Evolutionary conservation across 768 basidiomycete species (phyloP).

Genomic region (Phanerodontia chrysosporium): DNA sequence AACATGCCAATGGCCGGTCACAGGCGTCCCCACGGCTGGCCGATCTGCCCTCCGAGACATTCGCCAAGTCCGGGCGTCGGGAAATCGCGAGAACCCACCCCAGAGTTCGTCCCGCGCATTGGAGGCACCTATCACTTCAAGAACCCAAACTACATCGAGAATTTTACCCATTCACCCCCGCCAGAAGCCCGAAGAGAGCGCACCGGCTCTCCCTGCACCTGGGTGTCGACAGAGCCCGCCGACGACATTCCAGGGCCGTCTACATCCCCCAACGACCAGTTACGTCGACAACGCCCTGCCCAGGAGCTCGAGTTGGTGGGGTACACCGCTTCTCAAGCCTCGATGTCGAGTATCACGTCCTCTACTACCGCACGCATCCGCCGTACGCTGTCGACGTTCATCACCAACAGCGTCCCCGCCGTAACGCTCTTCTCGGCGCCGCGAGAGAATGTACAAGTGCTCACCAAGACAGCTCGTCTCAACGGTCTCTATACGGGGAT

Average conservation of each 20-base stretch:
- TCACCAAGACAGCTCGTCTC: slow-evolving; percentile 24
- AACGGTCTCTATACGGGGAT: slow-evolving; percentile 27
- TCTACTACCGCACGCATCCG: slow-evolving; percentile 11
- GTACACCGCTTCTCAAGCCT: neutral
- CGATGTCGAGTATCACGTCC: slow-evolving; percentile 3
- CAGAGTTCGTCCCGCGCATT: neutral
- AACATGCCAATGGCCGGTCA: slow-evolving; percentile 36
- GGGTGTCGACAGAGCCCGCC: slow-evolving; percentile 23
- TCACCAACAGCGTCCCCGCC: slow-evolving; percentile 22
- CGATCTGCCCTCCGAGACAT: slow-evolving; percentile 25
- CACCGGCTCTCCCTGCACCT: slow-evolving; percentile 14
- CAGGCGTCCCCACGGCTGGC: slow-evolving; percentile 29
- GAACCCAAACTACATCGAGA: slow-evolving; percentile 32
- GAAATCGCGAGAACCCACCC: neutral
- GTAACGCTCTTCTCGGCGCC: slow-evolving; percentile 29
- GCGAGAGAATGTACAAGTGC: slow-evolving; percentile 21
- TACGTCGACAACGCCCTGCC: neutral
- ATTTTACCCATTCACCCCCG: neutral
- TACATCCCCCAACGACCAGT: neutral
- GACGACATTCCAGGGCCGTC: slow-evolving; percentile 6
- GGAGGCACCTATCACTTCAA: slow-evolving; percentile 24
- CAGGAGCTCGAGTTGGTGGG: neutral
- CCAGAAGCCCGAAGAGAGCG: neutral
- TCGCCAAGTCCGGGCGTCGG: neutral
- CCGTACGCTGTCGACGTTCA: slow-evolving; percentile 10